Evolutionary conservation across 2,329 filamentous ascomycete species (phyloP).

Genomic region (Penicillium expansum): DNA sequence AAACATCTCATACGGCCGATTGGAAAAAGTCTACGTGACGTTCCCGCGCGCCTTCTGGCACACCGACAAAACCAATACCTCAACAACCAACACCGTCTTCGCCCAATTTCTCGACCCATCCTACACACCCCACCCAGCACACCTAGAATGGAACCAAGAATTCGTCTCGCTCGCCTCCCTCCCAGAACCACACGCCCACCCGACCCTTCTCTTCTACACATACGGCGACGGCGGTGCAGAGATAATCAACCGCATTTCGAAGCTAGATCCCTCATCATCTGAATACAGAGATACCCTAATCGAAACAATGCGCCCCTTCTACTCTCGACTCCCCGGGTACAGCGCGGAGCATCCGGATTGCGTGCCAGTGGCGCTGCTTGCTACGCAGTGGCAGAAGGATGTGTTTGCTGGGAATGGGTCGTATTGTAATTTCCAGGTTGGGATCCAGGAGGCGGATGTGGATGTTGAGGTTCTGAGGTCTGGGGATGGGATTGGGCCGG

Average conservation of each 20-base stretch:
- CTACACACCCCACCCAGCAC: slow-evolving; percentile 63
- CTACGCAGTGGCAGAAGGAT: slow-evolving; percentile 76
- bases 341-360: slow-evolving; percentile 54
- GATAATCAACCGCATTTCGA: slow-evolving; percentile 36
- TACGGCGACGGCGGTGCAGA: slow-evolving; percentile 45
- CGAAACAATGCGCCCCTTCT: slow-evolving; percentile 74
- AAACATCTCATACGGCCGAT: slow-evolving; percentile 47
- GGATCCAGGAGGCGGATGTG: slow-evolving; percentile 65
- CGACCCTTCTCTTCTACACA: slow-evolving; percentile 76
- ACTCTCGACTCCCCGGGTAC: slow-evolving; percentile 70
- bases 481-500: slow-evolving; percentile 49
- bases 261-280: slow-evolving; percentile 38
- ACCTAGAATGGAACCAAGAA: slow-evolving; percentile 69
- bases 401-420: slow-evolving; percentile 76
- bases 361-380: slow-evolving; percentile 60
- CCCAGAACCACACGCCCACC: slow-evolving; percentile 58
- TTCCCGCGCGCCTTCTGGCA: slow-evolving; percentile 78
- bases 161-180: slow-evolving; percentile 73
- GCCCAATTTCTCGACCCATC: slow-evolving; percentile 70
- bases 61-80: slow-evolving; percentile 22
- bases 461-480: slow-evolving; percentile 64
- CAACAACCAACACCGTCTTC: slow-evolving; percentile 55
- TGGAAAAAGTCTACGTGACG: slow-evolving; percentile 57
- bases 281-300: slow-evolving; percentile 56
- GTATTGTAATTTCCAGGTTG: slow-evolving; percentile 82